These are phyloP conservation scores for Luzula sylvatica DNA, from an alignment of 176 grass and related monocot species.

Conservation along the genomic window DNA sequence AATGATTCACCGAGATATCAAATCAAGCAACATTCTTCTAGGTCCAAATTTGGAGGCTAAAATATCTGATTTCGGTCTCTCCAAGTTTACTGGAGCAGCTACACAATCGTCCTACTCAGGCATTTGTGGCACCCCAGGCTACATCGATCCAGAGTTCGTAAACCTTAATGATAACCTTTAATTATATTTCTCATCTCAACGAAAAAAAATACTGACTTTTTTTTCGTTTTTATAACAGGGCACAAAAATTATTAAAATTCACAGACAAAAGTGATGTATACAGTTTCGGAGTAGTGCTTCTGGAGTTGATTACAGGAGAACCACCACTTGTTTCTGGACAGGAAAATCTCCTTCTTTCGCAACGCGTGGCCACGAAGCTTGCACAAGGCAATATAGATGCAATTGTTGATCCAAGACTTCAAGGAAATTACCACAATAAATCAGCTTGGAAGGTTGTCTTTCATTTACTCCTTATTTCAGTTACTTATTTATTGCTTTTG, in stretches of 20 bases:
- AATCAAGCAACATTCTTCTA: conserved; percentile 26
- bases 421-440: background rate
- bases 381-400: background rate
- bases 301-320: conserved; percentile 18
- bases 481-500: too few species aligned
- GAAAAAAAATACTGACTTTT: too few species aligned
- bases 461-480: too few species aligned
- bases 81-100: conserved; percentile 8
- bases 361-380: background rate
- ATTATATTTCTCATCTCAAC: too few species aligned
- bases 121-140: conserved; percentile 18
- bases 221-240: background rate
- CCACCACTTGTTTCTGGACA: background rate
- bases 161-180: background rate
- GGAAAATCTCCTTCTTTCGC: background rate
- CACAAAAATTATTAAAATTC: background rate
- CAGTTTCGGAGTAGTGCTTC: conserved; percentile 17
- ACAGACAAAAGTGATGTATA: conserved; percentile 13
- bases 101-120: background rate
- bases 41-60: conserved; percentile 26
- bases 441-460: background rate
- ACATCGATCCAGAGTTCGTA: conserved; percentile 31
- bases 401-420: background rate
- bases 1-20: conserved; percentile 33
- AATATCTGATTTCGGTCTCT: conserved; percentile 22